Conservation (phyloP, 2,329 filamentous ascomycete species). For the Nothophoma quercina region DNA sequence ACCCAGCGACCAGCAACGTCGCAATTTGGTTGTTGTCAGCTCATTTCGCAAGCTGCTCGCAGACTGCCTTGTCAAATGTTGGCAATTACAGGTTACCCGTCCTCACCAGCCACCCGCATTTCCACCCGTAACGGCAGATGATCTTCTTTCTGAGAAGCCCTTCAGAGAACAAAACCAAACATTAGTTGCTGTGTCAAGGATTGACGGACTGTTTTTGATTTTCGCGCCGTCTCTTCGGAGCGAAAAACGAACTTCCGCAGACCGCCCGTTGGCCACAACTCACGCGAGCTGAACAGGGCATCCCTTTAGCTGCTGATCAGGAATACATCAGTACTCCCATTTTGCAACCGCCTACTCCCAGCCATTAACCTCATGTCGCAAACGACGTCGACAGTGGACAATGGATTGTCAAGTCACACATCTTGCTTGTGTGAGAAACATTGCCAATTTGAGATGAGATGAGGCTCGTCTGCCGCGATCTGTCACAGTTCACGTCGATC, state of each 20-base stretch:
- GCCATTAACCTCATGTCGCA: background rate
- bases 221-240: conserved; percentile 15
- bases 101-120: conserved; percentile 11
- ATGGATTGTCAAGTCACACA: background rate
- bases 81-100: conserved; percentile 4
- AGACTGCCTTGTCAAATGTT: background rate
- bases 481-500: conserved; percentile 11
- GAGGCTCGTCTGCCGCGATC: conserved; percentile 12
- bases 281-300: conserved; percentile 7
- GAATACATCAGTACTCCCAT: background rate
- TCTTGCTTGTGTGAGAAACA: conserved; percentile 1
- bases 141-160: background rate
- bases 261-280: conserved; percentile 11
- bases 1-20: conserved; percentile 1
- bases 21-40: conserved; percentile 3
- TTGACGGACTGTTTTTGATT: conserved; percentile 6
- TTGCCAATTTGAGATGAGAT: conserved; percentile 19
- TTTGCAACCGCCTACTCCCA: background rate
- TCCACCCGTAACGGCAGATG: conserved; percentile 3
- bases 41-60: conserved; percentile 4
- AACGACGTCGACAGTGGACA: background rate
- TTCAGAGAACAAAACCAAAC: conserved; percentile 8
- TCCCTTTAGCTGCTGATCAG: background rate
- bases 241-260: conserved; percentile 7
- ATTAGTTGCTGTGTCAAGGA: conserved; percentile 8